Conservation (phyloP, 2,329 filamentous ascomycete species). For the Colletotrichum tropicicola region DNA sequence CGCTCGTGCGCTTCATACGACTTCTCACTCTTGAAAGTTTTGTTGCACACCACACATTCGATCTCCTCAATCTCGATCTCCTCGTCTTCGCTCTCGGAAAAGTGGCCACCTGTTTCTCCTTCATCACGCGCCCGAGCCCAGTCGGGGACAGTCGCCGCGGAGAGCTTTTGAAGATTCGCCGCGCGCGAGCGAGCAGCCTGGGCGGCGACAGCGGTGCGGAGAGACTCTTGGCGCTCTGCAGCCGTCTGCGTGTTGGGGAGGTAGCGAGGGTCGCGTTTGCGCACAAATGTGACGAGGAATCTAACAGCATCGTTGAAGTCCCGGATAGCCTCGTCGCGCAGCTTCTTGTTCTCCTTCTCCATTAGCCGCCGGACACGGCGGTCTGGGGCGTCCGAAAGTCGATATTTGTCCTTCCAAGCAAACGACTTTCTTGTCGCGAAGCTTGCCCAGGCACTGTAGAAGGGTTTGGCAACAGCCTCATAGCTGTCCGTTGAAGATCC, state of each 20-base stretch:
- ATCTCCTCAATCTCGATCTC: slow-evolving; percentile 68
- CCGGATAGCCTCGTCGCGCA: slow-evolving; percentile 81
- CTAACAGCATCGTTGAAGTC: slow-evolving; percentile 95
- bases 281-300: slow-evolving; percentile 85
- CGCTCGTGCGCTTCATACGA: slow-evolving; percentile 92
- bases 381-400: slow-evolving; percentile 86
- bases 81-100: slow-evolving; percentile 65
- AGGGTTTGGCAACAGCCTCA: slow-evolving; percentile 78
- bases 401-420: slow-evolving; percentile 88
- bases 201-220: slow-evolving; percentile 81
- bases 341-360: slow-evolving; percentile 93
- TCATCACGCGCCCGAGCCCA: slow-evolving; percentile 74
- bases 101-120: slow-evolving; percentile 56
- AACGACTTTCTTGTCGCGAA: slow-evolving; percentile 90
- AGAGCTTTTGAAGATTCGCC: slow-evolving; percentile 79
- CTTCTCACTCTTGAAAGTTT: slow-evolving; percentile 88
- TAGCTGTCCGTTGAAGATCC: slow-evolving; percentile 80
- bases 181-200: slow-evolving; percentile 87
- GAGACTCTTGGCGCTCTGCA: slow-evolving; percentile 78
- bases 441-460: slow-evolving; percentile 82
- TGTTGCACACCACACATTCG: slow-evolving; percentile 81
- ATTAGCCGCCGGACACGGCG: slow-evolving; percentile 82
- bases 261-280: slow-evolving; percentile 91
- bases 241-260: slow-evolving; percentile 80
- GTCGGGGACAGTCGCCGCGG: slow-evolving; percentile 72